A percentile compares a stretch with the other conserved stretches of the same genome.
phyloP scores from a whole-genome alignment of 371 early-diverging fungal species.

The Mortierella sp. region DNA sequence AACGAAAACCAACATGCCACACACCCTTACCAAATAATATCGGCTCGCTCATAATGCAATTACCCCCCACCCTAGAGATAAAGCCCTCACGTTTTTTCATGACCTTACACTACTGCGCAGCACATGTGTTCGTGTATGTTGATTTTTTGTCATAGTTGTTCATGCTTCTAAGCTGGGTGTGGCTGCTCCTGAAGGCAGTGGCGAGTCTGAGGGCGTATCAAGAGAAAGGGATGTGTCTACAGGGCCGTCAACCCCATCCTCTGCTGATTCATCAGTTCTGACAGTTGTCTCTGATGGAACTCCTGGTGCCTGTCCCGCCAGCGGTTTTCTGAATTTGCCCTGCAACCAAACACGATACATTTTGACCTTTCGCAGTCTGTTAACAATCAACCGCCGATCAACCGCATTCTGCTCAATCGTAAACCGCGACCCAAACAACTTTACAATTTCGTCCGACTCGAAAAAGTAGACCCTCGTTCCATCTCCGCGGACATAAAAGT shows the following conservation, averaged over 20 bases:
- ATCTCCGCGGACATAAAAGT: slow-evolving; percentile 92
- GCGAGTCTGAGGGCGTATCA: slow-evolving; percentile 16
- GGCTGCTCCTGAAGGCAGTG: background rate
- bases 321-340: slow-evolving; percentile 90
- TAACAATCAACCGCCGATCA: slow-evolving; percentile 96
- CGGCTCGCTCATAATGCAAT: background rate
- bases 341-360: slow-evolving; percentile 99
- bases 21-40: background rate
- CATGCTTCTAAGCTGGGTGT: background rate
- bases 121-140: background rate
- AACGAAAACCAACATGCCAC: background rate
- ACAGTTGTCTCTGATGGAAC: slow-evolving; percentile 48
- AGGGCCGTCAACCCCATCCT: background rate
- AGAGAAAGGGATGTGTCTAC: slow-evolving; percentile 8
- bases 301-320: slow-evolving; percentile 32
- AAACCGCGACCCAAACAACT: slow-evolving; percentile 70
- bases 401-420: slow-evolving; percentile 89
- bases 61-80: background rate
- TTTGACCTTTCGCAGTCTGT: slow-evolving; percentile 91
- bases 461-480: slow-evolving; percentile 84
- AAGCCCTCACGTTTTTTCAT: background rate
- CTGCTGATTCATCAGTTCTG: slow-evolving; percentile 8
- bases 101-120: background rate
- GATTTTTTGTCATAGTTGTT: background rate
- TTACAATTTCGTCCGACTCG: slow-evolving; percentile 66